These are phyloP conservation scores for Ceratocystis albifundus DNA, from an alignment of 2,329 filamentous ascomycete species.

Conservation along the genomic window DNA sequence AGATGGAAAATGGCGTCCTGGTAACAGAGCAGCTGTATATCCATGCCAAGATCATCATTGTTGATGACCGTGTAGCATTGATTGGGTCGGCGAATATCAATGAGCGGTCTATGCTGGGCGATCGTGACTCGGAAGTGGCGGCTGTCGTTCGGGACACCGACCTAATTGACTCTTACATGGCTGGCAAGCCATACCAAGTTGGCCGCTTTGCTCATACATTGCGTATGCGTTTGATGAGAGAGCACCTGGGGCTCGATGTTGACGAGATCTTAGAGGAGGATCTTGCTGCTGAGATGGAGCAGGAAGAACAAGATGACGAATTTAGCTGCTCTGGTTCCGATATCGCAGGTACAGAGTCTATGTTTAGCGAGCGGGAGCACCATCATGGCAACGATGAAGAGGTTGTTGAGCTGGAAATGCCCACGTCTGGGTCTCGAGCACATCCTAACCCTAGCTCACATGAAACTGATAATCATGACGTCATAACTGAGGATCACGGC, in stretches of 20 bases:
- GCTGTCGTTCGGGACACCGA: slow-evolving; percentile 85
- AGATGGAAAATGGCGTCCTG: slow-evolving; percentile 70
- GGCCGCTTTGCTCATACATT: slow-evolving; percentile 87
- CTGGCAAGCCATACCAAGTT: slow-evolving; percentile 74
- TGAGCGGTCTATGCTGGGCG: slow-evolving; percentile 87
- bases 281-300: slow-evolving; percentile 53
- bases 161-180: slow-evolving; percentile 87
- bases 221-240: slow-evolving; percentile 86
- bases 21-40: slow-evolving; percentile 97
- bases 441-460: slow-evolving; percentile 62
- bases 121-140: slow-evolving; percentile 82
- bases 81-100: slow-evolving; percentile 99
- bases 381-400: too few species aligned
- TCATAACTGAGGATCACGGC: slow-evolving; percentile 53
- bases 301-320: slow-evolving; percentile 35
- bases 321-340: background rate
- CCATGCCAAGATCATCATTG: slow-evolving; percentile 91
- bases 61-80: slow-evolving; percentile 83
- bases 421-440: slow-evolving; percentile 42
- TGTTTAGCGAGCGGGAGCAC: background rate
- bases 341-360: slow-evolving; percentile 33
- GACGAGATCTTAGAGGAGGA: slow-evolving; percentile 80
- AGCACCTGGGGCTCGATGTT: slow-evolving; percentile 91
- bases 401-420: background rate
- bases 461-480: slow-evolving; percentile 58